phyloP scores from a whole-genome alignment of 2,329 filamentous ascomycete species.

The Ophiostoma angusticollis region DNA sequence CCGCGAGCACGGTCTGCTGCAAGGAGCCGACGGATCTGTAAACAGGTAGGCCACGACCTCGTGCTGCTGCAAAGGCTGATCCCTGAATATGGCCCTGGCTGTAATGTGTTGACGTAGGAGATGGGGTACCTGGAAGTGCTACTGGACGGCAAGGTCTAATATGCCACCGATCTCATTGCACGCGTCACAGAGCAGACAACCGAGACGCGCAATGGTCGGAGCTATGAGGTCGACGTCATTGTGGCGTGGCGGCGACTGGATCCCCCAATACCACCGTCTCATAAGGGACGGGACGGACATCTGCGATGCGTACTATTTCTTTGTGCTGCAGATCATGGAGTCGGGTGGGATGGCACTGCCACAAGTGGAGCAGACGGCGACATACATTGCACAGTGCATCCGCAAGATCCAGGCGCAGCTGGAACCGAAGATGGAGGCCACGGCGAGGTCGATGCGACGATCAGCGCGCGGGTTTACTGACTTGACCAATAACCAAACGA shows the following conservation, averaged over 20 bases:
- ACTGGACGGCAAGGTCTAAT: conserved; percentile 19
- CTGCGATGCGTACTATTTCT: conserved; percentile 15
- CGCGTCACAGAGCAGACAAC: conserved; percentile 20
- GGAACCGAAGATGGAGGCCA: conserved; percentile 8
- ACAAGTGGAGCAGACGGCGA: conserved; percentile 11
- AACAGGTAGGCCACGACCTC: conserved; percentile 3
- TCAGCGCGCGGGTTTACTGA: too few relatives aligned
- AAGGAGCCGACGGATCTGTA: neutral
- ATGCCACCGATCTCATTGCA: conserved; percentile 20
- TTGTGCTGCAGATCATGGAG: conserved; percentile 10
- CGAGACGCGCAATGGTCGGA: conserved; percentile 15
- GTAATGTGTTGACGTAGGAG: conserved; percentile 17
- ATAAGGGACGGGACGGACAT: conserved; percentile 12
- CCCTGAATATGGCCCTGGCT: conserved; percentile 14
- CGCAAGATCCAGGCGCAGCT: conserved; percentile 14
- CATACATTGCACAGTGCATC: conserved; percentile 13
- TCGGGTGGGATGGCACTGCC: conserved; percentile 11
- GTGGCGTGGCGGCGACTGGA: conserved; percentile 20
- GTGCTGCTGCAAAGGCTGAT: conserved; percentile 7
- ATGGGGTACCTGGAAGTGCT: conserved; percentile 18
- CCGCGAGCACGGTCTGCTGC: conserved; percentile 2
- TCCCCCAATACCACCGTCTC: conserved; percentile 17
- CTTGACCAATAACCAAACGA: too few relatives aligned
- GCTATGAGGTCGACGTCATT: conserved; percentile 21
- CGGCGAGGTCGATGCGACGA: conserved; percentile 13